Conservation (phyloP, 1,284 basidiomycete species). For the Cutaneotrichosporon mucoides region DNA sequence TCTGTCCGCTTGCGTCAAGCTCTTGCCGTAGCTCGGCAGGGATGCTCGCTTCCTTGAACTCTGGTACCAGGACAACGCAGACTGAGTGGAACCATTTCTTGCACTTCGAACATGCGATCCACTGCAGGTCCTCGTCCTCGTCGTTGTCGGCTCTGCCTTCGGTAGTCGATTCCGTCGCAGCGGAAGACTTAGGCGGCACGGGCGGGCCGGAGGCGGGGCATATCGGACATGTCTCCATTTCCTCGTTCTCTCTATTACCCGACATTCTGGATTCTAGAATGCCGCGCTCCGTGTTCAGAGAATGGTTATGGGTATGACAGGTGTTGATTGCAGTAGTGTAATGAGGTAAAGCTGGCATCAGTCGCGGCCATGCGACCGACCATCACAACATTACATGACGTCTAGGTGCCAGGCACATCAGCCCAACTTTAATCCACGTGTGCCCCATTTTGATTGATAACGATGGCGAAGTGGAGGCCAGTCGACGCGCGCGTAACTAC, state of each 20-base stretch:
- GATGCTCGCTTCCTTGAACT: conserved; percentile 18
- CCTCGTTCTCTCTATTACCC: conserved; percentile 4
- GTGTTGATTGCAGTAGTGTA: too few species aligned
- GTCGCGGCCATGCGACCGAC: too few species aligned
- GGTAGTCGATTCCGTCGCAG: neutral
- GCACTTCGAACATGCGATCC: conserved; percentile 47
- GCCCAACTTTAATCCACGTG: neutral
- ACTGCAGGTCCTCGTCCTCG: conserved; percentile 27
- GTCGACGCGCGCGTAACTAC: too few species aligned
- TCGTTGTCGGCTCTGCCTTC: neutral
- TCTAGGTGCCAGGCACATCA: neutral
- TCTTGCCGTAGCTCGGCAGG: conserved; percentile 27
- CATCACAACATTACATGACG: neutral
- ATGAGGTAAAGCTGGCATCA: too few species aligned
- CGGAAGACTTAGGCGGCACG: neutral
- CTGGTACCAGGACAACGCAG: conserved; percentile 28
- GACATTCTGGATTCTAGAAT: conserved; percentile 1
- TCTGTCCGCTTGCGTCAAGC: conserved; percentile 19
- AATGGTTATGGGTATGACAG: too few species aligned
- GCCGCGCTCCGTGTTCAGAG: too few species aligned
- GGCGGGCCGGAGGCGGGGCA: conserved; percentile 23
- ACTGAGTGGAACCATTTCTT: conserved; percentile 43
- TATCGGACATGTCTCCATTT: conserved; percentile 24
- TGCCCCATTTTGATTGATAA: neutral
- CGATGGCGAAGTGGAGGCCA: neutral